A percentile compares a stretch with the other conserved stretches of the same genome.
These are phyloP conservation scores for Colletotrichum higginsianum DNA, from an alignment of 2,329 filamentous ascomycete species.

Conservation along the genomic window DNA sequence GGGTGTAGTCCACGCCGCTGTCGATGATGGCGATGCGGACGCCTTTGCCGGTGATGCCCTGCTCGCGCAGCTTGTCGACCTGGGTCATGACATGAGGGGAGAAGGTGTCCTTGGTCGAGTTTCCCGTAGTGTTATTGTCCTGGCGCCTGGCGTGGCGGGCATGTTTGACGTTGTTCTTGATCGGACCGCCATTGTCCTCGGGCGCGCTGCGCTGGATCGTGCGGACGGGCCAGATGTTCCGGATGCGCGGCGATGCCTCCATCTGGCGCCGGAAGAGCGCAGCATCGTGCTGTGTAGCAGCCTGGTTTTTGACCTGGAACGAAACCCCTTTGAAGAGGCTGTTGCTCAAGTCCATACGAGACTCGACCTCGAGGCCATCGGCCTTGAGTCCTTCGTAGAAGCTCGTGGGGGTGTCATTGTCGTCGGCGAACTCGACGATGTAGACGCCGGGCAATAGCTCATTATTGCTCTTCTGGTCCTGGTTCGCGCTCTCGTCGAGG, in stretches of 20 bases:
- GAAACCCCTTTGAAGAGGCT: constrained; percentile 48
- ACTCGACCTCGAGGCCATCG: constrained; percentile 39
- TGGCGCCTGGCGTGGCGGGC: constrained; percentile 26
- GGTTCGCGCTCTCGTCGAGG: not conserved
- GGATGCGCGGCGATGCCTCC: constrained; percentile 45
- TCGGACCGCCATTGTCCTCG: constrained; percentile 34
- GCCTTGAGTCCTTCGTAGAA: constrained; percentile 41
- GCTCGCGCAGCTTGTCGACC: constrained; percentile 57
- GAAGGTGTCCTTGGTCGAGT: constrained; percentile 33
- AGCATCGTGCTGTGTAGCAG: constrained; percentile 44
- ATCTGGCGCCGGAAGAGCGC: constrained; percentile 41
- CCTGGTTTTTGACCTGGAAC: constrained; percentile 46
- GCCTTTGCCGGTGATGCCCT: constrained; percentile 61
- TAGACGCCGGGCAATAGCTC: constrained; percentile 44
- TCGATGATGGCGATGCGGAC: constrained; percentile 60
- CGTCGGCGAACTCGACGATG: constrained; percentile 47
- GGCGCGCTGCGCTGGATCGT: constrained; percentile 41
- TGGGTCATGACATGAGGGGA: constrained; percentile 49
- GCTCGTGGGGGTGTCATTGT: constrained; percentile 33
- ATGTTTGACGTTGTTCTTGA: not conserved
- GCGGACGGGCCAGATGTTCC: constrained; percentile 50
- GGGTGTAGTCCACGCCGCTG: constrained; percentile 62
- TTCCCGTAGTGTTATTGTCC: not conserved
- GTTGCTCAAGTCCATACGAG: constrained; percentile 45
- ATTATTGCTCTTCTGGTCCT: not conserved